Evolutionary conservation across 1,139 yeast genomes (phyloP).

Genomic region (Geotrichum siamense): DNA sequence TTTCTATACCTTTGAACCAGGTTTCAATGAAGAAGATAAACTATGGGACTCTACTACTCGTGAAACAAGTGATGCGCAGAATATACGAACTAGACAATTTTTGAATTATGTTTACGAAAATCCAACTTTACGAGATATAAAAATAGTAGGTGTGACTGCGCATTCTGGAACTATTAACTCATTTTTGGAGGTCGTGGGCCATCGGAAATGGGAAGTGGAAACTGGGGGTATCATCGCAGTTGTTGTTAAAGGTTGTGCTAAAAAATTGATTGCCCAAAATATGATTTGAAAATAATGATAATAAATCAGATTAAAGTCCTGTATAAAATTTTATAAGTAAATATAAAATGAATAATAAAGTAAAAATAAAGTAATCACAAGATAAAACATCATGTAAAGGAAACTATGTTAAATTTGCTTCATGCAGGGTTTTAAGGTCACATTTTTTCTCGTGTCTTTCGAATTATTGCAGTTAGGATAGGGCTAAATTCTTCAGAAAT

Average conservation of each 20-base stretch:
- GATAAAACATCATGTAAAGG: no score
- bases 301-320: no score
- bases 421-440: no score
- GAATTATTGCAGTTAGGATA: no score
- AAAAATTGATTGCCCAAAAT: neutral
- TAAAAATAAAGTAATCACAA: no score
- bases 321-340: no score
- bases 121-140: slow-evolving; percentile 28
- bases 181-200: slow-evolving; percentile 46
- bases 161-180: slow-evolving; percentile 59
- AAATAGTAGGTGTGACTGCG: slow-evolving; percentile 45
- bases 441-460: no score
- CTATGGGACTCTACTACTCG: slow-evolving; percentile 39
- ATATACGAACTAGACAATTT: slow-evolving; percentile 44
- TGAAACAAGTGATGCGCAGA: slow-evolving; percentile 46
- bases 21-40: slow-evolving; percentile 45
- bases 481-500: no score
- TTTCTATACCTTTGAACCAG: slow-evolving; percentile 36
- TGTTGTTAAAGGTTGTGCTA: slow-evolving; percentile 33
- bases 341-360: no score
- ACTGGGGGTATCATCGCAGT: slow-evolving; percentile 66
- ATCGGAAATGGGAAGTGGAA: slow-evolving; percentile 48
- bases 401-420: no score
- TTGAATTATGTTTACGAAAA: slow-evolving; percentile 43
- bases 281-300: no score